A percentile compares a stretch with the other conserved stretches of the same genome.
Evolutionary conservation across 2,329 filamentous ascomycete species (phyloP).

Genomic region (Incumbomyces delicatus): DNA sequence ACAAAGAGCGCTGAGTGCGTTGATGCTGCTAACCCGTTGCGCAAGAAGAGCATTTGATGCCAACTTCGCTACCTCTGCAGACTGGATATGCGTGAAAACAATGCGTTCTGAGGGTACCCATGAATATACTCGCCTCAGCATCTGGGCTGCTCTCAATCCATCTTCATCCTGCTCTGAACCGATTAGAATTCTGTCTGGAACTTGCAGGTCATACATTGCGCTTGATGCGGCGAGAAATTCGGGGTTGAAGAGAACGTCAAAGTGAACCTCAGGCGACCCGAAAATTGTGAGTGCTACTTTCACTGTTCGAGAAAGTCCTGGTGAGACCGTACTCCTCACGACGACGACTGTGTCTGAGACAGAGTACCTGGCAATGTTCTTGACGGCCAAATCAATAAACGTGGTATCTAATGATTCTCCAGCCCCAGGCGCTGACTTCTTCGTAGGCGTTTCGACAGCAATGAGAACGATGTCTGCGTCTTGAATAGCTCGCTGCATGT

Average conservation of each 20-base stretch:
- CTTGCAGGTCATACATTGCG: constrained; percentile 59
- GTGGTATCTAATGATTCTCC: constrained; percentile 64
- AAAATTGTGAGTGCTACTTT: constrained; percentile 50
- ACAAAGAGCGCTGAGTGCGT: constrained; percentile 70
- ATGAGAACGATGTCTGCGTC: constrained; percentile 66
- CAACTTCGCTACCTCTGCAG: constrained; percentile 68
- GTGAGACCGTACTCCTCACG: constrained; percentile 74
- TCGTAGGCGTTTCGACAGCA: constrained; percentile 71
- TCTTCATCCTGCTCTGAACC: constrained; percentile 54
- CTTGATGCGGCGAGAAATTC: constrained; percentile 74
- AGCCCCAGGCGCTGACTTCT: constrained; percentile 57
- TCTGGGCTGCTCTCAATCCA: constrained; percentile 53
- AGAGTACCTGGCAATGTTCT: constrained; percentile 57
- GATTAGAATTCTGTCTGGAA: constrained; percentile 65
- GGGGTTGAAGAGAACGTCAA: constrained; percentile 71
- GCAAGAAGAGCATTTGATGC: constrained; percentile 73
- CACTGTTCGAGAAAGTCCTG: constrained; percentile 61
- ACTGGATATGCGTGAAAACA: constrained; percentile 64
- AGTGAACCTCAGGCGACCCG: constrained; percentile 36
- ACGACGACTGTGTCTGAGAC: constrained; percentile 62
- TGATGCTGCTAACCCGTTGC: constrained; percentile 72
- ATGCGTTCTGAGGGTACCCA: constrained; percentile 63
- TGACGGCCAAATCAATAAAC: constrained; percentile 59
- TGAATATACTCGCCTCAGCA: constrained; percentile 57
- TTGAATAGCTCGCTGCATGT: constrained; percentile 51